These are phyloP conservation scores for Eruca vesicaria DNA, from an alignment of 441 rosid genomes.

Conservation along the genomic window DNA sequence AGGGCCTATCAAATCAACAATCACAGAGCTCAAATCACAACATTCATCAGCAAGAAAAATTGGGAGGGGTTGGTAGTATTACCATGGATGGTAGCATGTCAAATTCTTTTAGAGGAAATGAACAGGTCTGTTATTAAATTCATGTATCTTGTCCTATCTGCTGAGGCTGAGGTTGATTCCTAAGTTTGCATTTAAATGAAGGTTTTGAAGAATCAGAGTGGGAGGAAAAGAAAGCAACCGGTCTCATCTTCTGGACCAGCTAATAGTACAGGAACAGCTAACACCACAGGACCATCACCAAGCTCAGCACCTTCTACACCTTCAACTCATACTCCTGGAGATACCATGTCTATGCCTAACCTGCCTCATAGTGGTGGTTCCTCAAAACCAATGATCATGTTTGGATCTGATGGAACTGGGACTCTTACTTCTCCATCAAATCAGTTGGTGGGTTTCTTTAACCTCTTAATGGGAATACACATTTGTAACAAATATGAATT, in stretches of 20 bases:
- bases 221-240: conserved; percentile 82
- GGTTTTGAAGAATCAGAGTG: conserved; percentile 77
- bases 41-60: conserved; percentile 67
- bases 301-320: conserved; percentile 92
- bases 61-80: conserved; percentile 59
- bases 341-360: conserved; percentile 75
- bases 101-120: conserved; percentile 74
- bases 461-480: conserved; percentile 3
- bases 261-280: conserved; percentile 78
- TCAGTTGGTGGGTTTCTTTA: conserved; percentile 65
- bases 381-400: conserved; percentile 66
- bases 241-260: conserved; percentile 87
- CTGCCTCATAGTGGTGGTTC: conserved; percentile 70
- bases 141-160: background rate
- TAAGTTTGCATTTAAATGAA: conserved; percentile 43
- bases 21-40: conserved; percentile 62
- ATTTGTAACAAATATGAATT: background rate
- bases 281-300: conserved; percentile 79
- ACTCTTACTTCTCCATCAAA: conserved; percentile 75
- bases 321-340: conserved; percentile 88
- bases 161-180: conserved; percentile 26
- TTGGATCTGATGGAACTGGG: conserved; percentile 66
- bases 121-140: conserved; percentile 60
- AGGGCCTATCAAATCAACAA: conserved; percentile 64
- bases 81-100: conserved; percentile 71